Evolutionary conservation across 257 asterid genomes (phyloP), one percentile per base, ranked within the genome.

Genomic region (Oldenlandia corymbosa): DNA sequence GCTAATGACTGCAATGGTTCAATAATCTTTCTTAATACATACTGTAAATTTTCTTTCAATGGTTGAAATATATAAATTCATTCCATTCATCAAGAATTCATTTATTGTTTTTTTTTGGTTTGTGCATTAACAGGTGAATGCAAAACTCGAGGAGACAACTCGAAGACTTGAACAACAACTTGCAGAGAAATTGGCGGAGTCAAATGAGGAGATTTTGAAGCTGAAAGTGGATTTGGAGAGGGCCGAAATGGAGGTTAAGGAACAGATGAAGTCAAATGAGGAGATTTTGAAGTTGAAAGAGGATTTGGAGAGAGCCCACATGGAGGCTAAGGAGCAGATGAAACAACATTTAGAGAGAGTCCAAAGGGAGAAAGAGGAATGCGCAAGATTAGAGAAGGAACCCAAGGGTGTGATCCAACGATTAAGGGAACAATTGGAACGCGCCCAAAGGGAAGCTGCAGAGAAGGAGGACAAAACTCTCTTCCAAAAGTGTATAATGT

Each of bases 281-380:
- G 94, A 87, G 74, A 83, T 81, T 14, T 64, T 72, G n/a, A 70
- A 72, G 62, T 71, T 85, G 78, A 83, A 81, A 61, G 81, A 74
- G 62, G 36, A 67, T 69, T 49, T 85, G 53, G 94, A 80, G 73
- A 76, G 68, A 68, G 91, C 88, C 71, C 81, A 69, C 56, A 78
- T 18, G 71, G 87, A 84, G 71, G 75, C 83, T 2, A 84, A 78
- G 62, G 78, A 76, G 74, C n/a, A n/a, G n/a, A n/a, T n/a, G n/a
- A n/a, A n/a, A n/a, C n/a, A n/a, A n/a, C n/a, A n/a, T n/a, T n/a
- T n/a, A n/a, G n/a, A n/a, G n/a, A n/a, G n/a, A n/a, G n/a, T n/a
- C n/a, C n/a, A n/a, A n/a, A n/a, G n/a, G n/a, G n/a, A n/a, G n/a
- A n/a, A n/a, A n/a, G n/a, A n/a, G n/a, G n/a, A n/a, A n/a, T n/a